Conservation (phyloP, 345 rosid genomes). For the Aquilaria sinensis region DNA sequence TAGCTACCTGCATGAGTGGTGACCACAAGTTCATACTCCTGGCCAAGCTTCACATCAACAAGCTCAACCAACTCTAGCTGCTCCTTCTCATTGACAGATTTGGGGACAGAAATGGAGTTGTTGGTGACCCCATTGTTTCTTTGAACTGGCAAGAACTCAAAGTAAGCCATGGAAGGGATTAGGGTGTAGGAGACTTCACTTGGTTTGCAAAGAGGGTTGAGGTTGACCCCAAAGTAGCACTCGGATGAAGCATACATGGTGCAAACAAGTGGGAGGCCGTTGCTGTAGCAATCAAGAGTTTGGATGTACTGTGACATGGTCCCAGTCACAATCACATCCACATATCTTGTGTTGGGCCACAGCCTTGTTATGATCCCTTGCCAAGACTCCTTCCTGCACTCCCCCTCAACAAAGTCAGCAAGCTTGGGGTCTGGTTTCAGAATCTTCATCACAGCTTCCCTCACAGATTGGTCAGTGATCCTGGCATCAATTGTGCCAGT, state of each 20-base stretch:
- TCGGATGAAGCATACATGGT: conserved; percentile 98
- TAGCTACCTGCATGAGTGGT: conserved; percentile 86
- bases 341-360: conserved; percentile 80
- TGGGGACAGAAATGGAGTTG: conserved; percentile 54
- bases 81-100: conserved; percentile 74
- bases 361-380: conserved; percentile 66
- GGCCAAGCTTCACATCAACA: conserved; percentile 87
- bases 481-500: conserved; percentile 41
- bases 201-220: conserved; percentile 75
- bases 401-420: conserved; percentile 45
- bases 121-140: conserved; percentile 56
- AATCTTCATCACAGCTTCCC: conserved; percentile 52
- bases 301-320: conserved; percentile 98
- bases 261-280: conserved; percentile 83
- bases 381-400: conserved; percentile 58
- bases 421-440: conserved; percentile 60
- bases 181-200: conserved; percentile 88
- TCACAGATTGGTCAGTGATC: conserved; percentile 48
- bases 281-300: conserved; percentile 85
- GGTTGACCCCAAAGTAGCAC: conserved; percentile 92
- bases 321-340: conserved; percentile 98
- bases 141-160: conserved; percentile 85
- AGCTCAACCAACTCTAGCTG: conserved; percentile 84
- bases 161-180: conserved; percentile 90
- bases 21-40: conserved; percentile 94